Evolutionary conservation across 2,329 filamentous ascomycete genomes (phyloP).

Genomic region (Penicillium psychrosexuale): DNA sequence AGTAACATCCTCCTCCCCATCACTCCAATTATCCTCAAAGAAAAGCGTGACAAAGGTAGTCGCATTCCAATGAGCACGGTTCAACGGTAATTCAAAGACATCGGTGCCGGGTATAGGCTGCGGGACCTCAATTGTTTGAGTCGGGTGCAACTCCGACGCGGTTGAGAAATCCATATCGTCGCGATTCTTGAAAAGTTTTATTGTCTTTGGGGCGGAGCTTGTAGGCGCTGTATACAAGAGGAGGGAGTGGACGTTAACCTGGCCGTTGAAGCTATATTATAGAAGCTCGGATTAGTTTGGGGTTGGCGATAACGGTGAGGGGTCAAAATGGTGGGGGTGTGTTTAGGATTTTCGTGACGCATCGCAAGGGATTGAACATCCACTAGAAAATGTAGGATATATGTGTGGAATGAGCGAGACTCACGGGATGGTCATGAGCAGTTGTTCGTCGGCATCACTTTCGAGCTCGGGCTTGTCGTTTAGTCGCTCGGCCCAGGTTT

Average conservation of each 20-base stretch:
- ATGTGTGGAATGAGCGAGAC: slow-evolving; percentile 29
- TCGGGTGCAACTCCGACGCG: slow-evolving; percentile 66
- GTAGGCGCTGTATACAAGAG: slow-evolving; percentile 75
- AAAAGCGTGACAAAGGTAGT: slow-evolving; percentile 82
- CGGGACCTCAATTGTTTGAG: slow-evolving; percentile 73
- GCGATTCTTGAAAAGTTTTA: slow-evolving; percentile 85
- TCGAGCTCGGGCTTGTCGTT: slow-evolving; percentile 68
- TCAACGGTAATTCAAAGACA: slow-evolving; percentile 82
- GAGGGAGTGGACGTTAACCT: slow-evolving; percentile 88
- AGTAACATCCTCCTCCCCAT: slow-evolving; percentile 75
- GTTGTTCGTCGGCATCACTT: slow-evolving; percentile 86
- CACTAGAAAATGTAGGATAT: background rate
- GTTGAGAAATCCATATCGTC: slow-evolving; percentile 80
- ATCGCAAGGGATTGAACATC: background rate
- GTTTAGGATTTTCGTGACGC: background rate
- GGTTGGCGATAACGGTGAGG: slow-evolving; percentile 19
- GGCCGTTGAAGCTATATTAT: slow-evolving; percentile 80
- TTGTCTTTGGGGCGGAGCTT: slow-evolving; percentile 69
- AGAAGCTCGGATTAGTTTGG: slow-evolving; percentile 1
- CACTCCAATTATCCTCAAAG: slow-evolving; percentile 85
- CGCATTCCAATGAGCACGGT: slow-evolving; percentile 81
- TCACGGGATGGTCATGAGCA: slow-evolving; percentile 88
- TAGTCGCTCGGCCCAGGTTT: slow-evolving; percentile 84
- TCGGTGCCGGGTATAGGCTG: slow-evolving; percentile 61
- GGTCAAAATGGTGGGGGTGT: slow-evolving; percentile 22